A percentile compares a stretch with the other conserved stretches of the same genome.
These are phyloP conservation scores for Geopyxis carbonaria DNA, from an alignment of 495 filamentous ascomycete genomes.

Conservation along the genomic window DNA sequence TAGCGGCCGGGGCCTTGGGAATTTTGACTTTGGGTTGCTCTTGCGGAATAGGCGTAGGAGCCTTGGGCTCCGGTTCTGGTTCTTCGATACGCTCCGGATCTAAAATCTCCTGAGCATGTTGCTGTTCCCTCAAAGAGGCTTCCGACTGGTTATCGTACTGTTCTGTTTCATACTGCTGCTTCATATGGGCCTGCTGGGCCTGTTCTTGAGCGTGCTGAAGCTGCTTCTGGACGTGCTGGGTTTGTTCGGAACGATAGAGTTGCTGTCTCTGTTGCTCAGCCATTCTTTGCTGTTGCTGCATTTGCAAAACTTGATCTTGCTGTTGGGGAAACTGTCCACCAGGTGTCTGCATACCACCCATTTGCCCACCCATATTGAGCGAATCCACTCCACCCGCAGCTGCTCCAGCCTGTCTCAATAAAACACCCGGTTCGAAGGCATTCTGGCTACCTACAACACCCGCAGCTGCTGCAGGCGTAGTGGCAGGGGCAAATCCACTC, in stretches of 20 bases:
- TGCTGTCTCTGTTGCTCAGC: constrained; percentile 28
- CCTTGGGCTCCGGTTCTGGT: constrained; percentile 10
- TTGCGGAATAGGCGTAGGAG: constrained; percentile 11
- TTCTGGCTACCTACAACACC: constrained; percentile 19
- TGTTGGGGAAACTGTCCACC: constrained; percentile 31
- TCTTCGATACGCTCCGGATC: constrained; percentile 16
- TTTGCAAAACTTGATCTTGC: constrained; percentile 26
- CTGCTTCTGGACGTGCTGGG: constrained; percentile 39
- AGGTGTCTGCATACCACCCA: constrained; percentile 19
- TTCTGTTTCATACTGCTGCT: constrained; percentile 23
- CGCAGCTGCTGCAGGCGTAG: constrained; percentile 12
- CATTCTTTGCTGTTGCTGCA: constrained; percentile 34
- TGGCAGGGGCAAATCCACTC: constrained; percentile 11
- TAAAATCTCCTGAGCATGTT: constrained; percentile 15
- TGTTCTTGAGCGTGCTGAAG: constrained; percentile 43
- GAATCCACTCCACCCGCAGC: constrained; percentile 18
- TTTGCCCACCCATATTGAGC: constrained; percentile 11
- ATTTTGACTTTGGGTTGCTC: constrained; percentile 12
- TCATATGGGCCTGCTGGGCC: constrained; percentile 26
- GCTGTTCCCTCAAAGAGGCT: constrained; percentile 2
- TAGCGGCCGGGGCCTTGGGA: constrained; percentile 12
- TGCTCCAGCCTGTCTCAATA: constrained; percentile 23
- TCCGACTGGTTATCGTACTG: constrained; percentile 14
- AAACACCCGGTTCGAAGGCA: constrained; percentile 21
- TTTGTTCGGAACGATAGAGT: constrained; percentile 33